Conservation (phyloP, 768 basidiomycete genomes). For the Hygrocybe punicea region DNA sequence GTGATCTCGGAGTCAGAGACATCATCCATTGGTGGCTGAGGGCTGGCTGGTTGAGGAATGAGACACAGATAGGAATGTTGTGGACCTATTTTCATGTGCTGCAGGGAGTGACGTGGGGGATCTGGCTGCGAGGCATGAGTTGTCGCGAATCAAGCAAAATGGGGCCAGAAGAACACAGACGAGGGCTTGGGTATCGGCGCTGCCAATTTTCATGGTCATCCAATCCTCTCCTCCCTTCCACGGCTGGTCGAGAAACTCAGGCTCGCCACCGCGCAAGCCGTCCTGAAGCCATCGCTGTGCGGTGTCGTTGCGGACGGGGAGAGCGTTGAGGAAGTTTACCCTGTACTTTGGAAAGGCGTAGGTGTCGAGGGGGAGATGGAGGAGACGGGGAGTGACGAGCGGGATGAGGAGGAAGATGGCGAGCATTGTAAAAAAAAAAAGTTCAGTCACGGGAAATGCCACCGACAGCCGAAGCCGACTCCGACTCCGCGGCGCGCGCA, state of each 20-base stretch:
- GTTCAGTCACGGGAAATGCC: constrained; percentile 29
- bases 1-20: constrained; percentile 58
- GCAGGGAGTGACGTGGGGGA: constrained; percentile 49
- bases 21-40: constrained; percentile 45
- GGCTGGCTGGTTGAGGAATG: constrained; percentile 62
- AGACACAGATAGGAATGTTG: constrained; percentile 72
- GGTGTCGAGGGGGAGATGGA: constrained; percentile 76
- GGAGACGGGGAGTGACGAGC: constrained; percentile 38
- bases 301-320: constrained; percentile 70
- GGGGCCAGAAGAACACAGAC: constrained; percentile 12
- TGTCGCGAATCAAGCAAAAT: constrained; percentile 21
- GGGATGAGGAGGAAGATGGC: constrained; percentile 26
- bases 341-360: constrained; percentile 80
- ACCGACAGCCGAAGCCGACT: constrained; percentile 16
- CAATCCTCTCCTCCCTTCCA: constrained; percentile 43
- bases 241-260: constrained; percentile 70
- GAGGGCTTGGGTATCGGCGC: constrained; percentile 42
- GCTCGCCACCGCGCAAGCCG: constrained; percentile 71
- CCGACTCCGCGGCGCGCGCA: constrained; percentile 4
- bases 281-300: constrained; percentile 70
- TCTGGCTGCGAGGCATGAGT: constrained; percentile 19
- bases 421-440: constrained; percentile 15
- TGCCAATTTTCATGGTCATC: constrained; percentile 58
- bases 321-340: constrained; percentile 72
- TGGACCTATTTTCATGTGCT: constrained; percentile 72